These are phyloP conservation scores for Clavispora asparagi DNA, from an alignment of 805 yeast genomes.

Conservation along the genomic window DNA sequence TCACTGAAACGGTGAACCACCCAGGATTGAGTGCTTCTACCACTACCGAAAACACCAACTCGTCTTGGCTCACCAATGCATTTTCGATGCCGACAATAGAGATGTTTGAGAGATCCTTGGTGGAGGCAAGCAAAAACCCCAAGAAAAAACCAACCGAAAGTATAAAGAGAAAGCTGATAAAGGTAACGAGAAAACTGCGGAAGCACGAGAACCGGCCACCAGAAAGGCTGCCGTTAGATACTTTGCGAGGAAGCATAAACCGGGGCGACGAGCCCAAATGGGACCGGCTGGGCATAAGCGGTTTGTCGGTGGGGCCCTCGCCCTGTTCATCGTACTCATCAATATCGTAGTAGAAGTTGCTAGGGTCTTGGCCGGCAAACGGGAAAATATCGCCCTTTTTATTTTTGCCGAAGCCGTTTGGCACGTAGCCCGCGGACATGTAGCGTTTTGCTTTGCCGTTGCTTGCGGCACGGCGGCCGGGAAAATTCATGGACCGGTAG, in stretches of 20 bases:
- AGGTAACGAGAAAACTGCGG: constrained; percentile 37
- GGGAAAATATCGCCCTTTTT: constrained; percentile 25
- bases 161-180: constrained; percentile 44
- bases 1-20: constrained; percentile 58
- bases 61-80: constrained; percentile 77
- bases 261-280: constrained; percentile 17
- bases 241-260: constrained; percentile 27
- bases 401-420: constrained; percentile 1
- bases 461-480: constrained; percentile 15
- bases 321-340: constrained; percentile 37
- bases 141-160: constrained; percentile 68
- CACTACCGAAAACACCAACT: constrained; percentile 70
- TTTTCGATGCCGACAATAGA: constrained; percentile 58
- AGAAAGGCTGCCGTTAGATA: constrained; percentile 12
- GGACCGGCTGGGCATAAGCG: constrained; percentile 11
- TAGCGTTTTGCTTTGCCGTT: constrained; percentile 29
- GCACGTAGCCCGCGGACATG: constrained; percentile 32
- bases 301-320: constrained; percentile 1
- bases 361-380: constrained; percentile 27
- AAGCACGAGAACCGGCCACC: constrained; percentile 16
- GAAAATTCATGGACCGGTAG: constrained; percentile 33
- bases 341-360: constrained; percentile 30
- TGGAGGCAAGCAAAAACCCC: constrained; percentile 82
- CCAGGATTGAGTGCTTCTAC: constrained; percentile 88
- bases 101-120: constrained; percentile 73